phyloP scores from a whole-genome alignment of 169 alveolate genomes.

The Eimeria maxima region DNA sequence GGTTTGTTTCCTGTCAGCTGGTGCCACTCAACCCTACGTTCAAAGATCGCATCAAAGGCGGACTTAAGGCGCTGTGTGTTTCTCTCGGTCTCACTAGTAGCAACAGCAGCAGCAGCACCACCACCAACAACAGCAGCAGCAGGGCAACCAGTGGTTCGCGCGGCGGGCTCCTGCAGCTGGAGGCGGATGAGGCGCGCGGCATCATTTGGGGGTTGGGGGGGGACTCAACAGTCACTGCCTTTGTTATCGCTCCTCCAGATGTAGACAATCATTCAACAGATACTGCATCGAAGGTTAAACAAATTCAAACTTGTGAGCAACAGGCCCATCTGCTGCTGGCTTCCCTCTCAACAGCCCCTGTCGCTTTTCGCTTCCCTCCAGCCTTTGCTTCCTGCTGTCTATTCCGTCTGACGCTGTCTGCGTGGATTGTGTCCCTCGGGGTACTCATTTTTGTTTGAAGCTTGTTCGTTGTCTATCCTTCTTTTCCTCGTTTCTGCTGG shows the following conservation, averaged over 20 bases:
- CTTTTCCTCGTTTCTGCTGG: no score
- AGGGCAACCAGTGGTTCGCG: neutral
- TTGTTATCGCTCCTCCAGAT: neutral
- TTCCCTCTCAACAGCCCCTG: neutral
- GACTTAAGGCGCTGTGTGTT: neutral
- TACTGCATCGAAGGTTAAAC: neutral
- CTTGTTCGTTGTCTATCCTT: no score
- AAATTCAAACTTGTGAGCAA: neutral
- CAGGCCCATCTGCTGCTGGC: neutral
- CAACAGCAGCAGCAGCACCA: neutral
- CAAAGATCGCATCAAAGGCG: neutral
- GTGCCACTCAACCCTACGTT: neutral
- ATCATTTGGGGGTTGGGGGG: conserved; percentile 41
- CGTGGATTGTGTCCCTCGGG: no score
- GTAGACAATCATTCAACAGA: neutral
- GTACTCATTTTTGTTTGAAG: no score
- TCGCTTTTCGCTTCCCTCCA: neutral
- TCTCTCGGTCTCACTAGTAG: conserved; percentile 19
- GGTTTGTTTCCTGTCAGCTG: neutral
- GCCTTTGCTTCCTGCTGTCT: neutral
- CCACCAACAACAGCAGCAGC: conserved; percentile 50
- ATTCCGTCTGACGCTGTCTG: no score
- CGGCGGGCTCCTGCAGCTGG: conserved; percentile 30
- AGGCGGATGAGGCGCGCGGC: conserved; percentile 40
- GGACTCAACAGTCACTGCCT: conserved; percentile 25